Evolutionary conservation across 768 basidiomycete species (phyloP).

Genomic region (Boletellus sp.): DNA sequence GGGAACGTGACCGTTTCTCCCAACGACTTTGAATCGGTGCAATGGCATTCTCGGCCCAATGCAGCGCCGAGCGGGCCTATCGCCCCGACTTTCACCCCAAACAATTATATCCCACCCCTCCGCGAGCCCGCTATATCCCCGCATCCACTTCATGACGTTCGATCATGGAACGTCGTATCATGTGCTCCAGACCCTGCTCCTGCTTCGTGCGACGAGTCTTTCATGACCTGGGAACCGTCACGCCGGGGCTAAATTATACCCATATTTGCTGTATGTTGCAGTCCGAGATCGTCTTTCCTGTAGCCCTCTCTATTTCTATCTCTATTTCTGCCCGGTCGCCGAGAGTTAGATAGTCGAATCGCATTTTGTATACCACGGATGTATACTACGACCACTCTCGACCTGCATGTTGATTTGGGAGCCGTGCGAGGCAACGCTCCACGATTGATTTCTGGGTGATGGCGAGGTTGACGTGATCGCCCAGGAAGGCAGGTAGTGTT

Average conservation of each 20-base stretch:
- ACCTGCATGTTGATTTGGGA: not conserved
- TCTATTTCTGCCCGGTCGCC: not conserved
- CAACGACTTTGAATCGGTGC: slow-evolving; percentile 19
- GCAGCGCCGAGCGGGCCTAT: slow-evolving; percentile 1
- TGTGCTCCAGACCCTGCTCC: slow-evolving; percentile 25
- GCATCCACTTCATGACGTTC: slow-evolving; percentile 13
- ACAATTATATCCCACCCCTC: slow-evolving; percentile 14
- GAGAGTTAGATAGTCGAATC: not conserved
- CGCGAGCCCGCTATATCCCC: slow-evolving; percentile 19
- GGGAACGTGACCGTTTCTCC: slow-evolving; percentile 33
- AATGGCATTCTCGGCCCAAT: slow-evolving; percentile 14
- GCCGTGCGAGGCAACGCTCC: no score
- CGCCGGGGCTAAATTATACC: slow-evolving; percentile 28
- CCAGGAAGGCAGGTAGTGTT: not conserved
- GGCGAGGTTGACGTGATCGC: slow-evolving; percentile 8
- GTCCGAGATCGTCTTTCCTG: not conserved
- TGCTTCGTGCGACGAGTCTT: slow-evolving; percentile 48
- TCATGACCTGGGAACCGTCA: slow-evolving; percentile 61
- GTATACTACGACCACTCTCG: not conserved
- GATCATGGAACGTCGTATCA: slow-evolving; percentile 18
- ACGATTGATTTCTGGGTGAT: no score
- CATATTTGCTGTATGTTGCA: not conserved
- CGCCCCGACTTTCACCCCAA: slow-evolving; percentile 11
- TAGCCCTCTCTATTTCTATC: not conserved
- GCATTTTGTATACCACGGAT: slow-evolving; percentile 6